Conservation (phyloP, 78 protist genomes). For the Polysphondylium violaceum region DNA sequence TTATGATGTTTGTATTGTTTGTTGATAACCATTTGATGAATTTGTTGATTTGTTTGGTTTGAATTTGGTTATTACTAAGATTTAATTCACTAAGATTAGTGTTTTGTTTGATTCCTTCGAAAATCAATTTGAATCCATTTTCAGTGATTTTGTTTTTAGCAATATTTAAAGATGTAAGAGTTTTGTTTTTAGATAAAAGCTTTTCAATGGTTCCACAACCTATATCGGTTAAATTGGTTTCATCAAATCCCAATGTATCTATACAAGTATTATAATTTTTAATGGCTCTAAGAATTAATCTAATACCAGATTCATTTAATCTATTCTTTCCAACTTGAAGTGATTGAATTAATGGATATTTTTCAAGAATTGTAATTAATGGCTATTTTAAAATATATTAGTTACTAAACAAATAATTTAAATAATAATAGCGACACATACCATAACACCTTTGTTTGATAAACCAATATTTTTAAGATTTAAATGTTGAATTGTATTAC, state of each 20-base stretch:
- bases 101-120: constrained; percentile 37
- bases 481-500: constrained; percentile 12
- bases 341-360: constrained; percentile 18
- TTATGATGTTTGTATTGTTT: neutral
- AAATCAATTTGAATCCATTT: constrained; percentile 46
- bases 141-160: constrained; percentile 61
- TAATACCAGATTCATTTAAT: constrained; percentile 36
- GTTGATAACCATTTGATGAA: constrained; percentile 56
- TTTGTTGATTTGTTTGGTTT: constrained; percentile 18
- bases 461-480: constrained; percentile 62
- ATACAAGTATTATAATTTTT: constrained; percentile 11
- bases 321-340: constrained; percentile 66
- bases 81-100: constrained; percentile 26
- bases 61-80: constrained; percentile 58
- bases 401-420: neutral
- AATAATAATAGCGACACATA: neutral
- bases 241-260: constrained; percentile 32
- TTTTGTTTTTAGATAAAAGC: constrained; percentile 21
- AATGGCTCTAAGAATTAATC: constrained; percentile 31
- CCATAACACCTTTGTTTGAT: constrained; percentile 26
- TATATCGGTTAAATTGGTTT: constrained; percentile 27
- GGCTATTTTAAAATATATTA: neutral
- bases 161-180: constrained; percentile 34
- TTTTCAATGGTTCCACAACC: constrained; percentile 42
- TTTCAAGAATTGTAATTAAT: constrained; percentile 61